phyloP scores from a whole-genome alignment of 139 green algal genomes.

The Auxenochlorella pyrenoidosa region DNA sequence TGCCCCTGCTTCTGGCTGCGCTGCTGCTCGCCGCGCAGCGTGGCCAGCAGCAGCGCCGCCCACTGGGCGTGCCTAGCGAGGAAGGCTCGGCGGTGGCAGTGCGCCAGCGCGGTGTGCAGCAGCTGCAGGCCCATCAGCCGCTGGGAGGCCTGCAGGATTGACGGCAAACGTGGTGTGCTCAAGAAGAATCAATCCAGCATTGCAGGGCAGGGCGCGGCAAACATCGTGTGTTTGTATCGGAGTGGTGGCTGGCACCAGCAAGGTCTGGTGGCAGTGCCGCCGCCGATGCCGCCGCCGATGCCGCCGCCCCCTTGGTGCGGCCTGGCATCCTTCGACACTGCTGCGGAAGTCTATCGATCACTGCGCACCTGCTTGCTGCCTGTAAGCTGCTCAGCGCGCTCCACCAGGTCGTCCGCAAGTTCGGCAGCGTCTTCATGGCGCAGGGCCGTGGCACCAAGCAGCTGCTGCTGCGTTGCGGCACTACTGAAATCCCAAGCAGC shows the following conservation, averaged over 20 bases:
- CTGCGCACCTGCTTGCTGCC: slow-evolving; percentile 31
- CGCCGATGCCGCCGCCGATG: too few species aligned
- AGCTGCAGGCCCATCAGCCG: slow-evolving; percentile 25
- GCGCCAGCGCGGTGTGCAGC: slow-evolving; percentile 17
- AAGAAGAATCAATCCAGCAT: not conserved
- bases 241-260: too few species aligned
- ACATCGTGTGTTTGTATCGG: too few species aligned
- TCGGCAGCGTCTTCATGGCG: not conserved
- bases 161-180: not conserved
- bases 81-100: slow-evolving; percentile 39
- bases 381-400: slow-evolving; percentile 2
- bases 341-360: not conserved
- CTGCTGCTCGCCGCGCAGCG: slow-evolving; percentile 18
- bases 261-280: too few species aligned
- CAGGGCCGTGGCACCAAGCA: not conserved
- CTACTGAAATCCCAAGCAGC: not conserved
- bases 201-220: too few species aligned
- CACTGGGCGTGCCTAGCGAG: slow-evolving; percentile 38
- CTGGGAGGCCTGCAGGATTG: not conserved
- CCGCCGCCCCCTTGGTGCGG: too few species aligned
- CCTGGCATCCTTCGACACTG: not conserved
- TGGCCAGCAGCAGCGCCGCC: slow-evolving; percentile 37
- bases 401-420: slow-evolving; percentile 21
- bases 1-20: slow-evolving; percentile 18
- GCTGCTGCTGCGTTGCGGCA: not conserved